Conservation (phyloP, 441 rosid species). For the Daphne laureola region DNA sequence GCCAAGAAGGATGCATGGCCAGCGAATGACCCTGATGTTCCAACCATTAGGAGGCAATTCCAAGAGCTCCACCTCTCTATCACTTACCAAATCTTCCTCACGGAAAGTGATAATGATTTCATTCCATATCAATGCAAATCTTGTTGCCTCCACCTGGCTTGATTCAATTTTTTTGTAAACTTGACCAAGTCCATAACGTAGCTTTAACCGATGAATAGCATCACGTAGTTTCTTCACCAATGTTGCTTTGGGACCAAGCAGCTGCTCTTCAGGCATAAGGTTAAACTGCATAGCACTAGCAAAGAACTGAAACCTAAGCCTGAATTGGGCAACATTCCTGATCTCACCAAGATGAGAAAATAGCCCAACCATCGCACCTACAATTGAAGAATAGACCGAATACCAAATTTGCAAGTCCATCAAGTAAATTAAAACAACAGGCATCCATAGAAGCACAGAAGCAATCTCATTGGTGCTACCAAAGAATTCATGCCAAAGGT, state of each 20-base stretch:
- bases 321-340: constrained; percentile 71
- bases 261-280: constrained; percentile 89
- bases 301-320: constrained; percentile 85
- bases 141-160: constrained; percentile 74
- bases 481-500: constrained; percentile 58
- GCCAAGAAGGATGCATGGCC: constrained; percentile 86
- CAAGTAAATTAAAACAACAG: constrained; percentile 68
- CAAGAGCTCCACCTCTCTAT: constrained; percentile 67
- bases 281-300: constrained; percentile 92
- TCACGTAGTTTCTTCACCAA: constrained; percentile 63
- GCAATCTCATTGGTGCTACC: constrained; percentile 59
- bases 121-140: constrained; percentile 87
- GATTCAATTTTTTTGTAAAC: constrained; percentile 85
- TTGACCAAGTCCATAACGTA: constrained; percentile 84
- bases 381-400: constrained; percentile 68
- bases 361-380: constrained; percentile 77
- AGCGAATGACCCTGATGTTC: constrained; percentile 74
- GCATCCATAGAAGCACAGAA: constrained; percentile 70
- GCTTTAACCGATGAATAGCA: constrained; percentile 69
- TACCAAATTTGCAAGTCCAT: constrained; percentile 95
- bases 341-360: constrained; percentile 87
- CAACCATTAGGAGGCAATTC: constrained; percentile 76
- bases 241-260: constrained; percentile 56
- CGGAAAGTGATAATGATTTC: constrained; percentile 68
- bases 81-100: constrained; percentile 88